Percentiles rank a stretch among this genome's conserved stretches.
These are phyloP conservation scores for Ceratocystis alfenasii DNA, from an alignment of 2,329 filamentous ascomycete genomes.

Conservation along the genomic window DNA sequence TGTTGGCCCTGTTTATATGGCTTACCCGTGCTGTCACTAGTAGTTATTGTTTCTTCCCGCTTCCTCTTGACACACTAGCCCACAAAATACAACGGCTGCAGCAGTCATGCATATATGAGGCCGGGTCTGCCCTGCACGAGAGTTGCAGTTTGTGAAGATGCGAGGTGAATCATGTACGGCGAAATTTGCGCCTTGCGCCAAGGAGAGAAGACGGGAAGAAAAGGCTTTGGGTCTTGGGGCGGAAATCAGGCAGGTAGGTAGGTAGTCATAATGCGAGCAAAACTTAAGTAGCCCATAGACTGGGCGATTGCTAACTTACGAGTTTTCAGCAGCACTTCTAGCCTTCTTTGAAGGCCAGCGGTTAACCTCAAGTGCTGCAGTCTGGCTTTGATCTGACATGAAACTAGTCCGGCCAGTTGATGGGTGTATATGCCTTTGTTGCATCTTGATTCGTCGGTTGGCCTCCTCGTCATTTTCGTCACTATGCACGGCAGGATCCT, in stretches of 20 bases:
- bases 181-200: not conserved
- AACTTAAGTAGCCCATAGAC: not conserved
- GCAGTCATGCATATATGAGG: constrained; percentile 1
- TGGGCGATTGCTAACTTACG: not conserved
- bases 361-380: constrained; percentile 5
- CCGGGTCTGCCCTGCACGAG: not conserved
- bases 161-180: not conserved
- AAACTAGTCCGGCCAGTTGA: constrained; percentile 15
- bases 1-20: not conserved
- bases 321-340: not conserved
- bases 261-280: not conserved
- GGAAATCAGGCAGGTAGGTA: not conserved
- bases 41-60: not conserved
- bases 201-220: not conserved
- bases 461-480: constrained; percentile 10
- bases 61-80: constrained; percentile 4
- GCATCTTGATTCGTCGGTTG: constrained; percentile 9
- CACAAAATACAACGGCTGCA: not conserved
- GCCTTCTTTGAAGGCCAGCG: constrained; percentile 5
- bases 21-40: not conserved
- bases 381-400: constrained; percentile 15
- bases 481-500: not conserved
- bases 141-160: not conserved
- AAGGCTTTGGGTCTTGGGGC: not conserved
- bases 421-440: constrained; percentile 10